Evolutionary conservation across 805 yeast species (phyloP).

Genomic region (Candida sphagnicola): DNA sequence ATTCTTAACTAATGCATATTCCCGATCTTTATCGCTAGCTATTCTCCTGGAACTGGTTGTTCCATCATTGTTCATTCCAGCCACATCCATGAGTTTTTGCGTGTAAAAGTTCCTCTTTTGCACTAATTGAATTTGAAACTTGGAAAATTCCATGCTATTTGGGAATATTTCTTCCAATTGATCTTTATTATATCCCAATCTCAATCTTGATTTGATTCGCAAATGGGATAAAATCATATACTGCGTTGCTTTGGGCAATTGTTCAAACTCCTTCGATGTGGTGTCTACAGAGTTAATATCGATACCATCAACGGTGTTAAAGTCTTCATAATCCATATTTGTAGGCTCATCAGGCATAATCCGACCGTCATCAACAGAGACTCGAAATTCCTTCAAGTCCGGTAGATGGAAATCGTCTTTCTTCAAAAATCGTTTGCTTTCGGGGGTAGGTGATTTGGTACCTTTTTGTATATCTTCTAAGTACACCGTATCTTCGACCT

Average conservation of each 20-base stretch:
- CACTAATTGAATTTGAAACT: slow-evolving; percentile 89
- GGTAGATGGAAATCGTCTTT: slow-evolving; percentile 90
- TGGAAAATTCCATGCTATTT: slow-evolving; percentile 82
- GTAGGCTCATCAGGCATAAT: slow-evolving; percentile 71
- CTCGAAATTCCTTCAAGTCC: slow-evolving; percentile 50
- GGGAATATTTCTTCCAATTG: slow-evolving; percentile 82
- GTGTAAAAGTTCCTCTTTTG: slow-evolving; percentile 88
- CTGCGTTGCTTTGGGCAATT: slow-evolving; percentile 79
- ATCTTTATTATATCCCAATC: slow-evolving; percentile 94
- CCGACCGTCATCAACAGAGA: slow-evolving; percentile 61
- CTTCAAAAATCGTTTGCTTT: slow-evolving; percentile 34
- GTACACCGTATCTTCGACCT: slow-evolving; percentile 11
- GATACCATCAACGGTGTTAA: slow-evolving; percentile 59
- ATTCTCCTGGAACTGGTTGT: slow-evolving; percentile 51
- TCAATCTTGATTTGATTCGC: slow-evolving; percentile 75
- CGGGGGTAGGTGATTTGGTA: slow-evolving; percentile 3
- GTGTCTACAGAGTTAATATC: slow-evolving; percentile 79
- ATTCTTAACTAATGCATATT: slow-evolving; percentile 69
- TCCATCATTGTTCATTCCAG: slow-evolving; percentile 68
- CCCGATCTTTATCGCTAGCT: slow-evolving; percentile 77
- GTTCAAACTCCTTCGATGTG: slow-evolving; percentile 68
- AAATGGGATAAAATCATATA: slow-evolving; percentile 84
- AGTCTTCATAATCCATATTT: slow-evolving; percentile 52
- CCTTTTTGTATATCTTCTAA: slow-evolving; percentile 16
- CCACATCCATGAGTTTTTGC: slow-evolving; percentile 75